phyloP scores from a whole-genome alignment of 225 moss, liverwort and hornwort genomes.

The Pseudoscleropodium purum region DNA sequence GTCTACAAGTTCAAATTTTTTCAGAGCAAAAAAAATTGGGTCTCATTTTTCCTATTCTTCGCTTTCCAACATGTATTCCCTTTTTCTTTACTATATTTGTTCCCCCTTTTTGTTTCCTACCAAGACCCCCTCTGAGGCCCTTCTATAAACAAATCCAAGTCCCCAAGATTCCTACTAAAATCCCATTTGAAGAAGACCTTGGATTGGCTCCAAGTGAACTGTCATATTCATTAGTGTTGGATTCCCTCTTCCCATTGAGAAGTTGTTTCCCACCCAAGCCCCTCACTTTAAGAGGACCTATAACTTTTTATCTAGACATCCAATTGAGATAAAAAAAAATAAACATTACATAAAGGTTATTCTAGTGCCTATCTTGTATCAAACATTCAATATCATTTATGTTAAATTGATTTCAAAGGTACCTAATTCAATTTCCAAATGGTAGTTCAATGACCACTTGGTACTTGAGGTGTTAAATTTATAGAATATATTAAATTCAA shows the following conservation, averaged over 20 bases:
- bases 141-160: accelerated
- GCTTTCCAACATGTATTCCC: accelerated
- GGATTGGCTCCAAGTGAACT: accelerated
- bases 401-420: background rate
- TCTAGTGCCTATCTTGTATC: accelerated
- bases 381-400: background rate
- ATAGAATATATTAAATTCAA: background rate
- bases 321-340: accelerated
- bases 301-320: accelerated
- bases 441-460: background rate
- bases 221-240: background rate
- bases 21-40: background rate
- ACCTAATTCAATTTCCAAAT: background rate
- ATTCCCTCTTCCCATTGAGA: accelerated
- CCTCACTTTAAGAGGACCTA: accelerated
- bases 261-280: accelerated
- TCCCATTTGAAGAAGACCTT: accelerated
- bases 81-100: background rate
- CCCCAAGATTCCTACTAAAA: accelerated
- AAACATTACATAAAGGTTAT: background rate
- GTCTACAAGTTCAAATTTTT: too few relatives aligned
- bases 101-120: background rate
- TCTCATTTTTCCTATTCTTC: background rate
- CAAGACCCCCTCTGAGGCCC: background rate
- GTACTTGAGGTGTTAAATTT: accelerated